phyloP scores from a whole-genome alignment of 2,329 filamentous ascomycete species.

The Colletotrichum liriopes region DNA sequence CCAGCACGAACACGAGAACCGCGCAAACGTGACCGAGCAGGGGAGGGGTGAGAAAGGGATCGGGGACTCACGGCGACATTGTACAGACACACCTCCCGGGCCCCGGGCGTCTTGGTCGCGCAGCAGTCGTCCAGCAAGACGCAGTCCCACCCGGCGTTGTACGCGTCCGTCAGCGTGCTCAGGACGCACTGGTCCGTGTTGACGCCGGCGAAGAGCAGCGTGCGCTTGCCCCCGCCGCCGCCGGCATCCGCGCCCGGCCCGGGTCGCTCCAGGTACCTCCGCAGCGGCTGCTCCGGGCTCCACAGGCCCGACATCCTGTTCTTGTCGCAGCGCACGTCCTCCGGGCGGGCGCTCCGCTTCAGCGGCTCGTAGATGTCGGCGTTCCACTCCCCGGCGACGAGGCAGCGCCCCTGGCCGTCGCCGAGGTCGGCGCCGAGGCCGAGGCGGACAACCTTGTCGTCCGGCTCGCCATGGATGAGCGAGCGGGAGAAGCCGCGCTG shows the following conservation, averaged over 20 bases:
- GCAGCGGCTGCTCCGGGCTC: conserved; percentile 60
- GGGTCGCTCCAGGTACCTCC: conserved; percentile 53
- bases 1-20: not conserved
- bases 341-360: conserved; percentile 49
- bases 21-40: not conserved
- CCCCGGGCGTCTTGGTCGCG: conserved; percentile 32
- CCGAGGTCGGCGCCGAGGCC: conserved; percentile 66
- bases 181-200: conserved; percentile 76
- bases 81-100: conserved; percentile 34
- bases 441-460: conserved; percentile 41
- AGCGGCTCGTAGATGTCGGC: conserved; percentile 65
- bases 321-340: conserved; percentile 69
- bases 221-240: conserved; percentile 56
- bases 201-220: conserved; percentile 71
- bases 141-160: conserved; percentile 61
- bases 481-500: conserved; percentile 63
- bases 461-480: conserved; percentile 47
- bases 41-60: not conserved
- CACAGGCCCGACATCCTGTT: conserved; percentile 73
- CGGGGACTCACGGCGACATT: conserved; percentile 36
- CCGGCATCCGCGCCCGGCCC: not conserved
- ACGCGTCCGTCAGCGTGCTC: conserved; percentile 70
- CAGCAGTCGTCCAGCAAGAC: conserved; percentile 40
- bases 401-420: conserved; percentile 57
- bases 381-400: conserved; percentile 72